These are phyloP conservation scores for Xylaria bambusicola DNA, from an alignment of 495 filamentous ascomycete genomes.

Conservation along the genomic window DNA sequence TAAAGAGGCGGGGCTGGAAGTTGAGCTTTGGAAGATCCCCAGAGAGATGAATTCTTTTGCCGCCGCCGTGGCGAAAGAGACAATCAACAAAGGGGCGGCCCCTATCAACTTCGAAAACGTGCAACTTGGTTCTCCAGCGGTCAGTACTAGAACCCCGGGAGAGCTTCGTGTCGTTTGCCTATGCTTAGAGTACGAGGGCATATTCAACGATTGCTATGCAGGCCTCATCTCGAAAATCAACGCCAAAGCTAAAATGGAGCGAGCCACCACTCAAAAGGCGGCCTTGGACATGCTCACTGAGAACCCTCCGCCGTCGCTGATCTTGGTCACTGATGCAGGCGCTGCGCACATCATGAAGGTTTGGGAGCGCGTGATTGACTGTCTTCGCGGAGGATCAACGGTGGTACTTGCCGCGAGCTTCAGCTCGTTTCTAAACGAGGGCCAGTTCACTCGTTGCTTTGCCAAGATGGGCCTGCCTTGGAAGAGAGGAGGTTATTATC, in stretches of 20 bases:
- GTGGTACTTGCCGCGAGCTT: conserved; percentile 37
- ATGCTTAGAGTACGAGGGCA: conserved; percentile 12
- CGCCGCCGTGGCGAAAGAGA: conserved; percentile 28
- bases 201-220: conserved; percentile 6
- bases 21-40: conserved; percentile 42
- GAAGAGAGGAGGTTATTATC: conserved; percentile 38
- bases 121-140: not conserved
- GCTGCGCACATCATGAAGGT: conserved; percentile 19
- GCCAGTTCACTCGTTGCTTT: conserved; percentile 30
- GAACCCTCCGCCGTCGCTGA: conserved; percentile 12
- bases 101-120: conserved; percentile 2
- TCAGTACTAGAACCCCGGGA: conserved; percentile 2
- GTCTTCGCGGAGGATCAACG: conserved; percentile 27
- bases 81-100: conserved; percentile 17
- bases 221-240: conserved; percentile 9
- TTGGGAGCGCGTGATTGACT: conserved; percentile 17
- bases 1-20: conserved; percentile 21
- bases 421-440: conserved; percentile 25
- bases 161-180: conserved; percentile 4
- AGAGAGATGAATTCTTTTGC: conserved; percentile 33
- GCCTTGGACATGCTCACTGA: conserved; percentile 20
- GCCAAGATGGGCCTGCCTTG: conserved; percentile 40
- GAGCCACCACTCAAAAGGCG: conserved; percentile 14
- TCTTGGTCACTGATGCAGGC: conserved; percentile 24
- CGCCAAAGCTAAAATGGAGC: conserved; percentile 12